phyloP scores from a whole-genome alignment of 2,329 filamentous ascomycete species.

The Albophoma yamanashiensis region DNA sequence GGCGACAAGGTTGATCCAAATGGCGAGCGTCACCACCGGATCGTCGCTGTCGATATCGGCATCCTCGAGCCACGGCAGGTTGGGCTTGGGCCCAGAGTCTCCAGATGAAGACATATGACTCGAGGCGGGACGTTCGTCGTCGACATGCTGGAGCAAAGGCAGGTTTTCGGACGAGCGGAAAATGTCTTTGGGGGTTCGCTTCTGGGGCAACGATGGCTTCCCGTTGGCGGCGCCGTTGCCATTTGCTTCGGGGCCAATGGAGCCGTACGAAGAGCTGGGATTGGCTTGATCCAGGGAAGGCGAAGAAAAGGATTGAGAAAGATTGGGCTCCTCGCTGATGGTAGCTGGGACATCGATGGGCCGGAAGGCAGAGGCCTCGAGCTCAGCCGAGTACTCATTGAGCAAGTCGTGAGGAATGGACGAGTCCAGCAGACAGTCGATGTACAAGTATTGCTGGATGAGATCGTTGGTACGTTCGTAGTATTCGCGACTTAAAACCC shows the following conservation, averaged over 20 bases:
- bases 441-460: slow-evolving; percentile 87
- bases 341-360: slow-evolving; percentile 56
- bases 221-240: slow-evolving; percentile 9
- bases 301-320: slow-evolving; percentile 14
- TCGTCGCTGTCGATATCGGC: slow-evolving; percentile 61
- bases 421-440: slow-evolving; percentile 82
- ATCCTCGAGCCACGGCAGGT: slow-evolving; percentile 63
- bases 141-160: slow-evolving; percentile 44
- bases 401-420: slow-evolving; percentile 86
- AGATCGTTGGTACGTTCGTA: slow-evolving; percentile 84
- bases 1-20: slow-evolving; percentile 74
- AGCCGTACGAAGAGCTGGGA: slow-evolving; percentile 19
- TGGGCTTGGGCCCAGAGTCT: slow-evolving; percentile 31
- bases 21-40: slow-evolving; percentile 72
- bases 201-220: slow-evolving; percentile 38
- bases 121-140: slow-evolving; percentile 32
- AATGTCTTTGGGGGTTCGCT: slow-evolving; percentile 75
- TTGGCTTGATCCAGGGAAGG: slow-evolving; percentile 6
- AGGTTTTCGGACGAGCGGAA: slow-evolving; percentile 66
- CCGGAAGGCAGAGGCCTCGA: slow-evolving; percentile 42
- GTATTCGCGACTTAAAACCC: slow-evolving; percentile 56
- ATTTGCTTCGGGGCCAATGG: slow-evolving; percentile 10
- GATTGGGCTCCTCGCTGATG: slow-evolving; percentile 57
- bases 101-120: slow-evolving; percentile 6
- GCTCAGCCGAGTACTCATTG: slow-evolving; percentile 68